These are phyloP conservation scores for Catharanthus roseus DNA, from an alignment of 257 asterid genomes.

Conservation along the genomic window DNA sequence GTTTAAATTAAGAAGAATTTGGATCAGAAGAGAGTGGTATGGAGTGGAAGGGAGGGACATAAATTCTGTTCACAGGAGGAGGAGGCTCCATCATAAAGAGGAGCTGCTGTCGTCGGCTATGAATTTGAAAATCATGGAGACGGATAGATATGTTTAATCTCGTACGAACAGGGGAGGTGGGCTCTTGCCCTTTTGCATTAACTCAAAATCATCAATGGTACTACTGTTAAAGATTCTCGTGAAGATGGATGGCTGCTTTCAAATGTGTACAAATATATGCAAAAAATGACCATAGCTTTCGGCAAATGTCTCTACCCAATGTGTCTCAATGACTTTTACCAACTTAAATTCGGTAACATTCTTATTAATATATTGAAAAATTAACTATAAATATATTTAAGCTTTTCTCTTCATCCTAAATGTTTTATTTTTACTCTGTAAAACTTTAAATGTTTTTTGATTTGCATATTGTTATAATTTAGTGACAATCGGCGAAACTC, in stretches of 20 bases:
- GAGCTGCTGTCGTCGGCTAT: background rate
- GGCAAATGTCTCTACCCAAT: background rate
- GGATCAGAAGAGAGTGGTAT: background rate
- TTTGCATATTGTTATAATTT: too few species aligned
- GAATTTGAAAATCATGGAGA: background rate
- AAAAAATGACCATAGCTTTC: background rate
- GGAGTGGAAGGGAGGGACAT: too few species aligned
- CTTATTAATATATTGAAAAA: too few species aligned
- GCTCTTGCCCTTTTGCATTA: constrained; percentile 3
- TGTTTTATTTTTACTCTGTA: too few species aligned
- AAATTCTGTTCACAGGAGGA: background rate
- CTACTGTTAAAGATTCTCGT: constrained; percentile 18
- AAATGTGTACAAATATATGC: background rate
- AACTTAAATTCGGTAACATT: too few species aligned
- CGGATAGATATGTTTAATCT: too few species aligned
- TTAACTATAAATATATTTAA: too few species aligned
- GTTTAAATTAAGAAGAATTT: background rate
- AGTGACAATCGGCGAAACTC: too few species aligned
- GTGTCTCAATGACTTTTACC: too few species aligned
- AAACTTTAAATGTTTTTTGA: too few species aligned
- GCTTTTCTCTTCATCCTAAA: too few species aligned
- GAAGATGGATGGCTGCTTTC: constrained; percentile 10
- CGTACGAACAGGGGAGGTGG: too few species aligned
- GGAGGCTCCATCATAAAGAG: constrained; percentile 3
- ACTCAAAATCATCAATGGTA: constrained; percentile 13